These are phyloP conservation scores for Blepharisma stoltei DNA, from an alignment of 73 alveolate genomes.

Conservation along the genomic window DNA sequence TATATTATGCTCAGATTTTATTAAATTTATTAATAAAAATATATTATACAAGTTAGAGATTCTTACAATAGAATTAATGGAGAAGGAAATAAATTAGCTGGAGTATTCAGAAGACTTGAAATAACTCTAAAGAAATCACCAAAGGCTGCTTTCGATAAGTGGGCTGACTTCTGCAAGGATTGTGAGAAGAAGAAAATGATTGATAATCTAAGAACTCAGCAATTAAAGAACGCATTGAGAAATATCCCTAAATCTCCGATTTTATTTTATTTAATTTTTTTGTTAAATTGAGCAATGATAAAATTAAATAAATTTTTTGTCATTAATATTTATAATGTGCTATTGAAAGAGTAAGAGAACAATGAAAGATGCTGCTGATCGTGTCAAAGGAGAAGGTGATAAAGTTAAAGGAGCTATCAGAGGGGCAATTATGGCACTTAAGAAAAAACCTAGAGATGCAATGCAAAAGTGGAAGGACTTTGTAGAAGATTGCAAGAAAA, in stretches of 20 bases:
- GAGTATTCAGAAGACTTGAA: neutral
- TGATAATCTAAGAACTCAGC: neutral
- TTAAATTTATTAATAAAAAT: too few relatives aligned
- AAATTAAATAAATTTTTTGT: too few relatives aligned
- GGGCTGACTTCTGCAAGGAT: neutral
- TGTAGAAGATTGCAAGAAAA: neutral
- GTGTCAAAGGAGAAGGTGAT: conserved; percentile 13
- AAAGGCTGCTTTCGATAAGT: neutral
- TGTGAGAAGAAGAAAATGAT: neutral
- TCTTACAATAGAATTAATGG: neutral
- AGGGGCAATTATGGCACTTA: neutral
- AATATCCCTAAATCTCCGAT: neutral
- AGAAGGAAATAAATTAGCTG: neutral
- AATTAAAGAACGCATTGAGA: neutral
- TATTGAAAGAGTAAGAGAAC: too few relatives aligned
- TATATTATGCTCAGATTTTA: too few relatives aligned
- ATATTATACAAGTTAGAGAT: too few relatives aligned
- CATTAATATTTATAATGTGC: too few relatives aligned
- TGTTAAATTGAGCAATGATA: too few relatives aligned
- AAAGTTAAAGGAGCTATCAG: conserved; percentile 9
- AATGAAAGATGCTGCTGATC: neutral
- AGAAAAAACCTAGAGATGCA: neutral
- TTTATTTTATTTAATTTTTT: too few relatives aligned
- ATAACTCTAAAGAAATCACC: neutral
- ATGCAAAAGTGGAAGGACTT: neutral